These are phyloP conservation scores for Orbilia blumenaviensis DNA, from an alignment of 2,329 filamentous ascomycete genomes.

Conservation along the genomic window DNA sequence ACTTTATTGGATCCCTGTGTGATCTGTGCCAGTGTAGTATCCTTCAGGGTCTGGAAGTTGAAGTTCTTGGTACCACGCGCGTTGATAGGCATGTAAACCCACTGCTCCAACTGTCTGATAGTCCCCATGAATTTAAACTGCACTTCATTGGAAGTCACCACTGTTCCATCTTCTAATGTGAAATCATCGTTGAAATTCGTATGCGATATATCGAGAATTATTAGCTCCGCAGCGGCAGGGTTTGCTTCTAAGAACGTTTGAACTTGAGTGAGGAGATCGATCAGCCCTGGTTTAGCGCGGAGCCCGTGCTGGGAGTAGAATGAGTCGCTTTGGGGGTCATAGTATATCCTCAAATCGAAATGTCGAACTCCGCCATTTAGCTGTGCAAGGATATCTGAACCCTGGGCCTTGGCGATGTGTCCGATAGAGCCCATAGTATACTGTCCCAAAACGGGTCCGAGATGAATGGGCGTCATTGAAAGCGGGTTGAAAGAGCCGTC, in stretches of 20 bases:
- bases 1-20: conserved; percentile 41
- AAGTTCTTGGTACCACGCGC: conserved; percentile 28
- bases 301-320: conserved; percentile 46
- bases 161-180: conserved; percentile 17
- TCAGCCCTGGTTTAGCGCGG: conserved; percentile 8
- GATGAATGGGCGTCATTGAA: conserved; percentile 18
- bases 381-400: conserved; percentile 13
- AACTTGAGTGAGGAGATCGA: conserved; percentile 26
- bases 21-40: conserved; percentile 7
- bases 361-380: conserved; percentile 37
- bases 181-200: conserved; percentile 46
- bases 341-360: conserved; percentile 46
- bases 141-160: conserved; percentile 15
- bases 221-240: conserved; percentile 4
- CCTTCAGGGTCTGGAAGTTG: conserved; percentile 43
- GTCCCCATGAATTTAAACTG: conserved; percentile 26
- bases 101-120: conserved; percentile 21
- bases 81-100: conserved; percentile 40
- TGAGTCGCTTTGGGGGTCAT: conserved; percentile 26
- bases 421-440: conserved; percentile 31
- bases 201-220: conserved; percentile 44
- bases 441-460: conserved; percentile 34
- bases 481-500: conserved; percentile 49
- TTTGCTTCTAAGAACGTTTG: conserved; percentile 11
- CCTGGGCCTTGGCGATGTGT: conserved; percentile 39